These are phyloP conservation scores for Neopestalotiopsis rosae DNA, from an alignment of 2,329 filamentous ascomycete genomes.

Conservation along the genomic window DNA sequence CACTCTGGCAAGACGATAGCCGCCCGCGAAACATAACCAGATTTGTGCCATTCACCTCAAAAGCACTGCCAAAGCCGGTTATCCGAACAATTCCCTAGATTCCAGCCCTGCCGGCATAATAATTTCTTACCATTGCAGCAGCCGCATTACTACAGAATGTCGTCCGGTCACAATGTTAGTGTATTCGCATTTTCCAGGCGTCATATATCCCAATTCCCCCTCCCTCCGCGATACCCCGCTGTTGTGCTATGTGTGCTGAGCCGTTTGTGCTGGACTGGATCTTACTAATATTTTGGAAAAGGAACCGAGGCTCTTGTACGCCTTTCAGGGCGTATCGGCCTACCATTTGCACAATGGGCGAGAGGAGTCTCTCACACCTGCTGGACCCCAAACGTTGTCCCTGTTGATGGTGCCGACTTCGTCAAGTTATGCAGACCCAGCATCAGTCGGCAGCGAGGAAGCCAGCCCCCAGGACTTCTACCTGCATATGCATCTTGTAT, in stretches of 20 bases:
- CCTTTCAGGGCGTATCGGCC: constrained; percentile 84
- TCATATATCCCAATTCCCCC: not conserved
- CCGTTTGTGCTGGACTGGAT: not conserved
- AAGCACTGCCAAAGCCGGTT: constrained; percentile 9
- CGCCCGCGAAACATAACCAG: not conserved
- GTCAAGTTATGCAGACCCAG: constrained; percentile 66
- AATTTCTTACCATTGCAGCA: not conserved
- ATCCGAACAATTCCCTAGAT: constrained; percentile 8
- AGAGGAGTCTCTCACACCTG: constrained; percentile 81
- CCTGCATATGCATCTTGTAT: constrained; percentile 81
- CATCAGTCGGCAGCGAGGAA: constrained; percentile 56
- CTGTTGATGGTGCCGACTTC: constrained; percentile 95
- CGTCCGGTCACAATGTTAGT: constrained; percentile 51
- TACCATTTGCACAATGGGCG: constrained; percentile 90
- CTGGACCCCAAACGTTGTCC: constrained; percentile 88
- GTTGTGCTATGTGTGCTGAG: not conserved
- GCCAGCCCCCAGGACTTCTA: constrained; percentile 90
- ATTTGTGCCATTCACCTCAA: not conserved
- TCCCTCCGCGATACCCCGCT: not conserved
- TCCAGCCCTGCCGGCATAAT: constrained; percentile 23
- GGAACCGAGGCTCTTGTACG: constrained; percentile 72
- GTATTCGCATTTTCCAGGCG: constrained; percentile 3
- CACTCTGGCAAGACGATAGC: constrained; percentile 8
- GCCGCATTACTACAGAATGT: constrained; percentile 37
- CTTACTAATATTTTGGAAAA: constrained; percentile 27